Evolutionary conservation across 2,329 filamentous ascomycete genomes (phyloP), one percentile per base, ranked within the genome.

Genomic region (Tolypocladium guangdongense): DNA sequence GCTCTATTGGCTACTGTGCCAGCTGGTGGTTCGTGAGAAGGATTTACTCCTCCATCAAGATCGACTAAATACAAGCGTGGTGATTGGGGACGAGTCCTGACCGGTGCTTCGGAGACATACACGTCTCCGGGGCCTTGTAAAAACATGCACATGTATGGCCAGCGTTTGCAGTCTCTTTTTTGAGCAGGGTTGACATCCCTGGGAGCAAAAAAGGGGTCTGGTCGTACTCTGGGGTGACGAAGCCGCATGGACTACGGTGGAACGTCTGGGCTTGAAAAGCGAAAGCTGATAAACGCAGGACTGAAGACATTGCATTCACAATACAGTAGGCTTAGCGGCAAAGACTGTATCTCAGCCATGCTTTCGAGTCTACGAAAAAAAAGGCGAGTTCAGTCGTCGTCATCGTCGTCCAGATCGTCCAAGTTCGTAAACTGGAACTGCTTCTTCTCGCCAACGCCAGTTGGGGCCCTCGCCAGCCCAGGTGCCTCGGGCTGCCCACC

Each of bases 31-130:
- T 99, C 67, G 87, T 95, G 52, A 83, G 88, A 60, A 92, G 88
- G 69, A 99, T 99, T 57, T 99, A 99, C 70, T 77, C 83, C 27
- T 96, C 91, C n/a, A 95, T 99, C 74, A 99, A 99, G 77, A 90
- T 99, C 59, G 93, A 99, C 68, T 99, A 74, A 69, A 55, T 5
- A 12, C 2, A 10, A 1, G 5, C 11, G 7, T n/a, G 32, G 27
- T 20, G 43, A 24, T 7, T 35, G 39, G 11, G 39, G 10, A 4
- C n/a, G 4, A 10, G 18, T 16, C 11, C 30, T 47, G 18, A 18
- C 20, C 18, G 27, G 16, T 32, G 27, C 27, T 20, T 18, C 16
- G 20, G 7, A 38, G 20, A 14, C 7, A 35, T 32, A 14, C 6
- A 7, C 24, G 14, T 32, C 22, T 16, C 33, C 18, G 24, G n/a